Evolutionary conservation across 2,329 filamentous ascomycete genomes (phyloP), one percentile per base, ranked within the genome.

Genomic region (Paraphoma sp.): DNA sequence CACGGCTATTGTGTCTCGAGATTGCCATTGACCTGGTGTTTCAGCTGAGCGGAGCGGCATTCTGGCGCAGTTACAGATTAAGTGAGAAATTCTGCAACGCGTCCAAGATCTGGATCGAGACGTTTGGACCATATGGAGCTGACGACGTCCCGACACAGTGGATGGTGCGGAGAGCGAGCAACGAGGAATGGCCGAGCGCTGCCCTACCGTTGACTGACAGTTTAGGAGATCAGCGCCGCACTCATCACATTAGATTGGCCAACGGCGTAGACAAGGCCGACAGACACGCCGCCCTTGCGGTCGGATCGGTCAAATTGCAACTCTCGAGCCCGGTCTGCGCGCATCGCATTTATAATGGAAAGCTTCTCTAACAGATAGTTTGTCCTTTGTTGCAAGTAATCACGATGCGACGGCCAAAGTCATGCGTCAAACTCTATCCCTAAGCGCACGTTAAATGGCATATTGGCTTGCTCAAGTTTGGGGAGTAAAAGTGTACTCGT

Each of bases 161-260:
- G 71, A 68, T 54, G 59, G 54, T 63, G 71, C 58, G 66, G 70
- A 73, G 70, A 68, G 61, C 57, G 59, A 65, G 44, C 51, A 59
- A 48, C 59, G 57, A 65, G 46, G 53, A 61, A 59, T 55, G 52
- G 40, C 57, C 59, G 56, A 64, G 62, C 57, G 48, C 51, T 48
- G 48, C 48, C 43, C 48, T 62, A 51, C 58, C 63, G 62, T 66
- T 64, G 52, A 55, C 54, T 67, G 62, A 67, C 63, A 68, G 61
- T 51, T 54, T 52, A 60, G 36, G 50, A 60, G 54, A 51, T 45
- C 54, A 52, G 48, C 44, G 46, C 45, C 47, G 47, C 45, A 41
- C 38, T 51, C 28, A 44, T 51, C 28, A 23, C 33, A 8, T 14
- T 14, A 40, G 14, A 48, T 40, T 38, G 46, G 11, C 10, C 31